phyloP scores from a whole-genome alignment of 2,329 filamentous ascomycete species.

The Penicillium griseofulvum region DNA sequence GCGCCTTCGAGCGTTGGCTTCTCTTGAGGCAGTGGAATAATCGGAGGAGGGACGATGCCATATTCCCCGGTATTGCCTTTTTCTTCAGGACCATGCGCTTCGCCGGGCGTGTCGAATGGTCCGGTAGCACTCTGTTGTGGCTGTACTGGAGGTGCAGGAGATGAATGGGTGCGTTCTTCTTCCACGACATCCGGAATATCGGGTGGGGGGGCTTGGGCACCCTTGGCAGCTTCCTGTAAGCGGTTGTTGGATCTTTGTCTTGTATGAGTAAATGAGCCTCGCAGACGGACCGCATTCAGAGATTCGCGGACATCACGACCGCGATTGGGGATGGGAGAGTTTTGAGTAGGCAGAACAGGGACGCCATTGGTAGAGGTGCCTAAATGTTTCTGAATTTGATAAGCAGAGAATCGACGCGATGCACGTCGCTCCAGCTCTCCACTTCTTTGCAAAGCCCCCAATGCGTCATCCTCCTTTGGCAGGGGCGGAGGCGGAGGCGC shows the following conservation, averaged over 20 bases:
- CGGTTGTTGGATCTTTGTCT: conserved; percentile 53
- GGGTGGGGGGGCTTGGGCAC: conserved; percentile 39
- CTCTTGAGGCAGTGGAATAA: conserved; percentile 47
- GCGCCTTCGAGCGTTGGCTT: conserved; percentile 35
- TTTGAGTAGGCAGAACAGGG: conserved; percentile 68
- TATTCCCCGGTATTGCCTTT: conserved; percentile 12
- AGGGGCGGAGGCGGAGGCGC: conserved; percentile 77
- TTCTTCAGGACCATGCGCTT: conserved; percentile 35
- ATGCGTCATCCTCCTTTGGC: conserved; percentile 81
- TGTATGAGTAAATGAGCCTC: conserved; percentile 55
- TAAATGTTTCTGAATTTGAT: conserved; percentile 93
- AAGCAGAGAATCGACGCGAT: conserved; percentile 89
- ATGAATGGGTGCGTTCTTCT: conserved; percentile 39
- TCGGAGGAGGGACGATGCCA: conserved; percentile 58
- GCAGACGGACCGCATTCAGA: conserved; percentile 66
- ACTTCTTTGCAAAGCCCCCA: conserved; percentile 85
- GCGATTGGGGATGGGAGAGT: conserved; percentile 66
- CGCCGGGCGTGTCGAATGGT: conserved; percentile 48
- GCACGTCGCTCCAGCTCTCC: conserved; percentile 90
- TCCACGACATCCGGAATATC: conserved; percentile 64
- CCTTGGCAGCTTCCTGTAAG: conserved; percentile 57
- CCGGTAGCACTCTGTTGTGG: conserved; percentile 28
- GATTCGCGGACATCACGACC: conserved; percentile 76
- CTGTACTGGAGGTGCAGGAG: conserved; percentile 29
- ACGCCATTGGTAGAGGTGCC: conserved; percentile 78